phyloP scores from a whole-genome alignment of 768 basidiomycete species.

The Mycena sanguinolenta region DNA sequence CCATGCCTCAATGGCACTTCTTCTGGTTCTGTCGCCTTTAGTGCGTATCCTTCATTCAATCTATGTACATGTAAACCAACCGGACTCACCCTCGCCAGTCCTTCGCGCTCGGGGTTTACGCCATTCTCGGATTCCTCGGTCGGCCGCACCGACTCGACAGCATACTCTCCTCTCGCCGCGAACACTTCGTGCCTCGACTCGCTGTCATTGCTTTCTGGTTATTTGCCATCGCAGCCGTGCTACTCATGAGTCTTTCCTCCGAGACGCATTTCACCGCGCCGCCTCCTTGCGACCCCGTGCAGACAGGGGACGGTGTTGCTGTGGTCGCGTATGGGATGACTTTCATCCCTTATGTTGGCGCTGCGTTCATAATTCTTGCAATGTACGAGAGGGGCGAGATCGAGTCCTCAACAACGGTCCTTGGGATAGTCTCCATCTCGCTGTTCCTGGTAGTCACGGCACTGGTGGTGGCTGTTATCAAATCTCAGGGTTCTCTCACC shows the following conservation, averaged over 20 bases:
- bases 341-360: constrained; percentile 12
- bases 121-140: constrained; percentile 3
- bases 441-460: not conserved
- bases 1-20: constrained; percentile 5
- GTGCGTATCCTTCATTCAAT: not conserved
- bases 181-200: constrained; percentile 9
- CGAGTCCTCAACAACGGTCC: not conserved
- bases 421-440: not conserved
- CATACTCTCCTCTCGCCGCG: not conserved
- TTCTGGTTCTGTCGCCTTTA: constrained; percentile 21
- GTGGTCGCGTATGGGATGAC: not conserved
- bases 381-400: not conserved
- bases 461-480: not conserved
- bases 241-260: constrained; percentile 2
- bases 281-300: constrained; percentile 6
- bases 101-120: constrained; percentile 9
- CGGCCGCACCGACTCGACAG: not conserved
- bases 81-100: constrained; percentile 1
- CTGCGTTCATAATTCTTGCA: not conserved
- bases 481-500: not conserved
- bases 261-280: constrained; percentile 3
- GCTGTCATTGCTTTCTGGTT: not conserved
- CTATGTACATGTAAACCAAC: not conserved
- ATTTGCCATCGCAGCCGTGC: not conserved
- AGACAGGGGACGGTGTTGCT: not conserved